These are phyloP conservation scores for Eremothecium sinecaudum DNA, from an alignment of 1,139 yeast species.

Conservation along the genomic window DNA sequence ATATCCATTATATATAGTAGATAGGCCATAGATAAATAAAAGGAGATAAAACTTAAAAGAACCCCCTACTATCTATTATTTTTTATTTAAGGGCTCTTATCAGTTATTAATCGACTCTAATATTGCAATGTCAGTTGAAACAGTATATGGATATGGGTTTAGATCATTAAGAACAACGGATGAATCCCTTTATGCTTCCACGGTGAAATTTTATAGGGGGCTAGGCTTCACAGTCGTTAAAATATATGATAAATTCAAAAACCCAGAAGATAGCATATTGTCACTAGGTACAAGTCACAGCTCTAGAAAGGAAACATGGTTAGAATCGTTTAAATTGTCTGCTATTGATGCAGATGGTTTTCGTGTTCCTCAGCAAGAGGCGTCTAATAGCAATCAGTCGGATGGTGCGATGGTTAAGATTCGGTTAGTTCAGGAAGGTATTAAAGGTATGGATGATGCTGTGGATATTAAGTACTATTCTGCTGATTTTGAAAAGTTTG, in stretches of 20 bases:
- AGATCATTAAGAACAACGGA: conserved; percentile 53
- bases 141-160: conserved; percentile 37
- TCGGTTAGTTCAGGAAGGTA: conserved; percentile 41
- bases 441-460: conserved; percentile 26
- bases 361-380: conserved; percentile 52
- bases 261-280: conserved; percentile 29
- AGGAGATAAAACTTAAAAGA: too few species aligned
- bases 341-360: conserved; percentile 39
- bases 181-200: conserved; percentile 37
- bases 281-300: conserved; percentile 50
- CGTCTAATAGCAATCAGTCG: conserved; percentile 34
- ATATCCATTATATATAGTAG: too few species aligned
- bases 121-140: conserved; percentile 18
- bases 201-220: conserved; percentile 44
- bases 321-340: conserved; percentile 57
- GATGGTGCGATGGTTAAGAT: conserved; percentile 56
- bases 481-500: conserved; percentile 37
- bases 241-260: conserved; percentile 37
- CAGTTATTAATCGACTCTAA: neutral
- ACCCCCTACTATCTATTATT: too few species aligned
- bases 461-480: conserved; percentile 45
- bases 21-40: too few species aligned
- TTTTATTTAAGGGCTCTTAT: too few species aligned
- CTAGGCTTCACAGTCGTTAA: conserved; percentile 55
- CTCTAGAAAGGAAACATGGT: conserved; percentile 60